Evolutionary conservation across 2,329 filamentous ascomycete species (phyloP), one percentile per base, ranked within the genome.

Genomic region (Exophiala dermatitidis): DNA sequence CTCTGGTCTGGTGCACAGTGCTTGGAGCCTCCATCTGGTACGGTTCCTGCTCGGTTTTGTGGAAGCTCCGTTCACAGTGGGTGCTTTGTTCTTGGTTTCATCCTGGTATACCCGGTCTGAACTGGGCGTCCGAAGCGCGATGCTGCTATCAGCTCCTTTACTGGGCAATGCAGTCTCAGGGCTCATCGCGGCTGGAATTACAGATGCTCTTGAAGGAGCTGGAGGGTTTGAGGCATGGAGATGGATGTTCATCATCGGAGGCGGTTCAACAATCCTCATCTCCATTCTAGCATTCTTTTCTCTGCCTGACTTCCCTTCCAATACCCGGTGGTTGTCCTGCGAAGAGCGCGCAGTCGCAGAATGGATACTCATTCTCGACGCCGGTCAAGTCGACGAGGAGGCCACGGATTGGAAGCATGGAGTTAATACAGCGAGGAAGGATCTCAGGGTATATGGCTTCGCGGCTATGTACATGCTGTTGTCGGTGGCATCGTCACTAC

Each of bases 261-360:
- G 85, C 12, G 72, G 75, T 10, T 75, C 84, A 53, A 88, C 84
- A 1, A 66, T 88, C 29, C 71, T 71, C 4, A 73, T 88, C 31
- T 83, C 84, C 9, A 65, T 80, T 4, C 61, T 66, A 1, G 74
- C 81, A 1, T 76, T 76, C 63, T 82, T 80, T 59, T 68, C 86
- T 31, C 71, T 88, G 5, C 84, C 84, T 0, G 80, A 87, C 64
- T 85, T 85, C 59, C 84, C 85, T 2, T 73, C 76, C 40, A 81
- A 78, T 5, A 81, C 78, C 3, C 70, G 71, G 7, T 82, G 81
- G 64, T 80, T 85, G 56, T 77, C 77, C 0, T 74, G 79, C 32
- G 75, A 83, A 59, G 79, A 83, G 64, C 71, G 75, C 51, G 66
- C 75, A 3, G 71, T 74, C 37, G 79, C 79, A 0, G 76, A 80